Evolutionary conservation across 2,329 filamentous ascomycete species (phyloP), one percentile per base, ranked within the genome.

Genomic region (Myriosclerotinia scirpicola): DNA sequence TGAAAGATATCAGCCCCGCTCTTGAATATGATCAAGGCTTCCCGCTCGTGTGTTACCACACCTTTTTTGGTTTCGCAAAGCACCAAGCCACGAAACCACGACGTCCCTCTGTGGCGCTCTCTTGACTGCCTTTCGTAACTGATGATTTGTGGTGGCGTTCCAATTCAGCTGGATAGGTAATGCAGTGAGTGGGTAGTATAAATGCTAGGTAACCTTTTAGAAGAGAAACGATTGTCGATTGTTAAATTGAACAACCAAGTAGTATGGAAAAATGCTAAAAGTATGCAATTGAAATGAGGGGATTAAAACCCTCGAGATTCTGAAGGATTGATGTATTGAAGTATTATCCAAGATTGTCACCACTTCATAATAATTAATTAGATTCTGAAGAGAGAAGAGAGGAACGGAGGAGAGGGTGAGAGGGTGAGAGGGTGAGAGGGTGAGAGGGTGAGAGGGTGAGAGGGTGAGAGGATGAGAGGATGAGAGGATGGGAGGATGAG

Each of bases 1-100:
- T 50, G 34, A 58, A 53, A 61, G 54, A 61, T 53, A 66, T 61
- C n/a, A 66, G 55, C 64, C 64, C 64, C 64, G 64, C 64, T 58
- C 46, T 34, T 36, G 26, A 44, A 30, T 50, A 42, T 53, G 22
- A 65, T 50, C 44, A 59, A 59, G 36, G 64, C 54, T 34, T 66
- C 46, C 56, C 56, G 46, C 52, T 54, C 48, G 56, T 66, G 56
- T 66, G 58, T 20, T 15, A 66, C 64, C 64, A 65, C 64, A 66
- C 56, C 48, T 65, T 52, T 52, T 40, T 30, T 30, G 30, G 26
- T 58, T 58, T 44, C 38, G 38, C 52, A 42, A 53, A 64, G 14
- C 46, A 44, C 50, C 5, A 30, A 63, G 44, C 26, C 50, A 55
- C 40, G 4, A 34, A 56, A 64, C 8, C 58, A 60, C 44, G 30